A percentile compares a stretch with the other conserved stretches of the same genome.
These are phyloP conservation scores for Pseudocercospora macadamiae DNA, from an alignment of 2,329 filamentous ascomycete genomes.

Conservation along the genomic window DNA sequence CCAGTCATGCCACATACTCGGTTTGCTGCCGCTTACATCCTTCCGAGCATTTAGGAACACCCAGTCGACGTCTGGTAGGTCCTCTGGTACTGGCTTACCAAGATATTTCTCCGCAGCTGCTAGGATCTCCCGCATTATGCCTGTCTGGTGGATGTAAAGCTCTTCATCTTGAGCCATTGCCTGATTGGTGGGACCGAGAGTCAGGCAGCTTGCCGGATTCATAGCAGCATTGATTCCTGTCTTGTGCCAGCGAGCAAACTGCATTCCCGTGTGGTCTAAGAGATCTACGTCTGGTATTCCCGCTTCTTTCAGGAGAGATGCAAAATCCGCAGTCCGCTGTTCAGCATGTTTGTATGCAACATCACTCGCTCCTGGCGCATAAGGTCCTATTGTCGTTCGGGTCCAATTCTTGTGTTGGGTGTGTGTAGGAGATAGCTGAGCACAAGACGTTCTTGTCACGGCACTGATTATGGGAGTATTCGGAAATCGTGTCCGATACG, in stretches of 20 bases:
- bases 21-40: constrained; percentile 64
- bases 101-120: constrained; percentile 64
- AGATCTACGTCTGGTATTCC: constrained; percentile 67
- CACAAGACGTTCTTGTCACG: constrained; percentile 70
- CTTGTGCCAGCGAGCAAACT: constrained; percentile 75
- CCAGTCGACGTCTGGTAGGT: constrained; percentile 64
- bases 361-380: constrained; percentile 50
- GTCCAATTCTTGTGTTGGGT: constrained; percentile 75
- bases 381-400: constrained; percentile 69
- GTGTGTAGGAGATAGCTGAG: constrained; percentile 64
- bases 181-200: constrained; percentile 65
- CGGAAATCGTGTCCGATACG: constrained; percentile 66
- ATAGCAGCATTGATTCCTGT: constrained; percentile 75
- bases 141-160: constrained; percentile 62
- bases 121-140: constrained; percentile 71
- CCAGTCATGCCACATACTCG: constrained; percentile 70
- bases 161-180: constrained; percentile 67
- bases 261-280: constrained; percentile 66
- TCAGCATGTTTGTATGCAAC: constrained; percentile 27
- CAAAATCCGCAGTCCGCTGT: constrained; percentile 52
- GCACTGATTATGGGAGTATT: constrained; percentile 64
- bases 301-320: constrained; percentile 59
- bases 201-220: constrained; percentile 71
- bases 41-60: constrained; percentile 65
- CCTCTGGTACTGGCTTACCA: constrained; percentile 59